Conservation (phyloP, 148 eudicot species). For the Chenopodium suecicum region DNA sequence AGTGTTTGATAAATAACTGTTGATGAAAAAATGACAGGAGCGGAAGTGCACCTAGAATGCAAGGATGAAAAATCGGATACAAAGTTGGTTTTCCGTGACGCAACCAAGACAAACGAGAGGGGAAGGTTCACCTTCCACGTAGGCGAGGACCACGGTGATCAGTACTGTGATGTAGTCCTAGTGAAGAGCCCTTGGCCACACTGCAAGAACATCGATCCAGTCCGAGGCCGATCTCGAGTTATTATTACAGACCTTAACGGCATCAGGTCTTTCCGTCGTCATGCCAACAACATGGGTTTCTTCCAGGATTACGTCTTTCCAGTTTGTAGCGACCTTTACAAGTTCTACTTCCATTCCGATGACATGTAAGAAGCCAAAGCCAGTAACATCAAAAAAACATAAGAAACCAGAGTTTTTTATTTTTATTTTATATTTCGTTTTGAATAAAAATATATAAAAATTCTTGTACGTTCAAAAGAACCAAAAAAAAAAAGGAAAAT, state of each 20-base stretch:
- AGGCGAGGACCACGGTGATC: constrained; percentile 46
- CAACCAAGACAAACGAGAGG: constrained; percentile 29
- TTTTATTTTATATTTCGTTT: background rate
- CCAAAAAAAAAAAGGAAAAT: background rate
- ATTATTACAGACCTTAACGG: constrained; percentile 68
- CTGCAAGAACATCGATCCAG: constrained; percentile 40
- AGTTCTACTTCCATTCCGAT: constrained; percentile 45
- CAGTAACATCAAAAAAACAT: background rate
- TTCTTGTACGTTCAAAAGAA: background rate
- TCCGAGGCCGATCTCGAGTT: constrained; percentile 57
- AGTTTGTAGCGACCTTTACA: constrained; percentile 49
- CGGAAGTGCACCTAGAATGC: constrained; percentile 60
- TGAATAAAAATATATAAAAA: background rate
- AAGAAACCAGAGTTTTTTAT: background rate
- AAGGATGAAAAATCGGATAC: constrained; percentile 22
- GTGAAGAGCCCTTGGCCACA: constrained; percentile 44
- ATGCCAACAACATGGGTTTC: constrained; percentile 68
- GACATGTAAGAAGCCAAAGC: background rate
- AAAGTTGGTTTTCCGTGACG: constrained; percentile 23
- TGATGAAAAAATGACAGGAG: constrained; percentile 33
- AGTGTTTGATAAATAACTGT: too few species aligned
- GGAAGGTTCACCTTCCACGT: constrained; percentile 53
- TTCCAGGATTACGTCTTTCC: constrained; percentile 43
- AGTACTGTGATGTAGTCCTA: constrained; percentile 50
- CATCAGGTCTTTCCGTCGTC: constrained; percentile 39